phyloP scores from a whole-genome alignment of 257 asterid species.

The Salvia miltiorrhiza region DNA sequence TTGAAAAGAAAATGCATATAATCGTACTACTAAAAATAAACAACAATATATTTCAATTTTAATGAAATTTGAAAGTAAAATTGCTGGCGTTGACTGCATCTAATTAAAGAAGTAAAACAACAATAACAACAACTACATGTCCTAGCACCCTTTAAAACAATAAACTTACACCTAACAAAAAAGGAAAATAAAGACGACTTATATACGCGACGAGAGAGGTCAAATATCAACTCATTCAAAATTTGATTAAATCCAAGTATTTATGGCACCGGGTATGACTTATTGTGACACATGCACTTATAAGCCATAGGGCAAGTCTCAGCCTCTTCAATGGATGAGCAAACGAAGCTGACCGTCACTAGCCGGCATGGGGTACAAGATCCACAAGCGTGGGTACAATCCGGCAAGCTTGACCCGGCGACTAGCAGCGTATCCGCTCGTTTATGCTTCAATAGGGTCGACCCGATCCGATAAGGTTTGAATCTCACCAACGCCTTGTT shows the following conservation, averaged over 20 bases:
- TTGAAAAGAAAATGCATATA: too few species aligned
- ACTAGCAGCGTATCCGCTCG: constrained; percentile 42
- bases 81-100: neutral
- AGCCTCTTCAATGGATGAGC: constrained; percentile 83
- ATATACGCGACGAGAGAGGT: neutral
- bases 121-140: neutral
- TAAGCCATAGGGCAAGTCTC: constrained; percentile 91
- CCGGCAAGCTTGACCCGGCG: constrained; percentile 79
- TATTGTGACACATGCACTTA: constrained; percentile 87
- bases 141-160: neutral
- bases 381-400: constrained; percentile 88
- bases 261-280: constrained; percentile 84
- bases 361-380: constrained; percentile 83
- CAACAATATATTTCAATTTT: neutral
- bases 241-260: neutral
- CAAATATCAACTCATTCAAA: neutral
- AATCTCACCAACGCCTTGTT: constrained; percentile 9
- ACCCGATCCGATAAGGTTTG: neutral
- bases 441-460: constrained; percentile 24
- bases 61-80: neutral
- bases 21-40: neutral
- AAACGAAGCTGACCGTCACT: constrained; percentile 85
- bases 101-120: neutral
- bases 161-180: neutral
- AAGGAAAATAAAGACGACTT: neutral